Base-by-base conservation (phyloP, 2,329 filamentous ascomycete genomes). In the Rutstroemia sp. region DNA sequence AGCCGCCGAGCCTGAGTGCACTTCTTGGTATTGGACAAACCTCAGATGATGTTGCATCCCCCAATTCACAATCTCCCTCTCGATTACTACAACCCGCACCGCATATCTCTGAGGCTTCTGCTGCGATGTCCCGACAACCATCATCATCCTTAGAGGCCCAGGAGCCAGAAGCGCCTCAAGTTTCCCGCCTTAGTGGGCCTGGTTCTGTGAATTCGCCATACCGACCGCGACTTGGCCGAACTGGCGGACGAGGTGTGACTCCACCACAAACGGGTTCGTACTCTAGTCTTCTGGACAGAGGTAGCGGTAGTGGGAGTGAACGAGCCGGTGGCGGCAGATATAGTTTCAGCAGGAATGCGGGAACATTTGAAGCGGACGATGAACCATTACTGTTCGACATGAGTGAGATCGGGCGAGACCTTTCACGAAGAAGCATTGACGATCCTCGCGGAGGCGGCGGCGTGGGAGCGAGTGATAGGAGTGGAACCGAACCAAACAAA, bases 381-480 rank as follows among this genome's bases (percentile, higher is more conserved):
- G 86, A 90, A 65, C 84, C 83, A 0, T 70, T 90, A 9, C 75
- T 90, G 9, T 90, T 90, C 69, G 83, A 86, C 61, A 82, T 90
- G 76, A 87, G 83, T 38, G 86, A 90, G 69, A 80, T 88, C 67
- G 83, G 83, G 62, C 75, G 79, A 18, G 65, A 71, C 47, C 77
- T 78, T 56, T 77, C 78, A 46, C 74, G 82, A 59, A 76, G 79
- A 60, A 85, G 66, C 37, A 68, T 85, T 7, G 82, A 86, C 62
- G 82, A 85, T 59, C 72, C 70, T 1, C 69, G 65, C 52, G 63
- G 59, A 34, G 63, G 62, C 30, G 59, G 41, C 4, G 57, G 42
- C 48, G 55, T 55, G 45, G 62, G 61, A 30, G 55, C 57, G 14
- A 58, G 58, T 14, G 53, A 53, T 44, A 41, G 47, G 57, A 34